Conservation (phyloP, 2,329 filamentous ascomycete species). For the Trichoderma gracile region DNA sequence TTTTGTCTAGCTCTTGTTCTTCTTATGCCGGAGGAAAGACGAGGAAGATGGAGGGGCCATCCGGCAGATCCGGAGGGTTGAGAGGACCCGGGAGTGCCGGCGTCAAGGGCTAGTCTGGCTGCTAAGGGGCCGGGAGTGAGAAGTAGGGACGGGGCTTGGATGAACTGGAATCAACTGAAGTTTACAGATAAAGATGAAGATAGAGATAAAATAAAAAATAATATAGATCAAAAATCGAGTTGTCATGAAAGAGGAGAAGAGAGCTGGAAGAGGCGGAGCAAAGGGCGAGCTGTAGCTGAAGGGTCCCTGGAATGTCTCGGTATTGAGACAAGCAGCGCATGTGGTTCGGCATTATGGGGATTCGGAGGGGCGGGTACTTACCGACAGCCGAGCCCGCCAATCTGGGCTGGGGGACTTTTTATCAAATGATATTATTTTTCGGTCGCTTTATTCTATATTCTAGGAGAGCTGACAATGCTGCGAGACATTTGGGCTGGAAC, state of each 20-base stretch:
- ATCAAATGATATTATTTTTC: no score
- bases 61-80: constrained; percentile 20
- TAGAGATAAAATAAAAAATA: background rate
- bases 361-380: background rate
- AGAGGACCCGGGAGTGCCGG: constrained; percentile 5
- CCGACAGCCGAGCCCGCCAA: constrained; percentile 20
- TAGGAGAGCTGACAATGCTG: constrained; percentile 4
- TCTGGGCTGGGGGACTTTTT: background rate
- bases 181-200: background rate
- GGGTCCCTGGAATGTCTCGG: background rate
- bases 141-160: background rate
- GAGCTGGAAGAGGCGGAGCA: background rate
- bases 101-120: background rate
- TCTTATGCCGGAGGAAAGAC: no score
- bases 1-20: background rate
- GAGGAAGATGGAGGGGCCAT: background rate
- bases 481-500: constrained; percentile 5
- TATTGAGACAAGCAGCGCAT: background rate
- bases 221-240: background rate
- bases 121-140: constrained; percentile 6
- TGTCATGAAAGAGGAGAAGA: background rate
- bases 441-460: no score
- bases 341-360: constrained; percentile 17
- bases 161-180: no score
- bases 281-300: background rate